A percentile compares a stretch with the other conserved stretches of the same genome.
These are phyloP conservation scores for Nicotiana knightiana DNA, from an alignment of 257 asterid genomes.

Conservation along the genomic window DNA sequence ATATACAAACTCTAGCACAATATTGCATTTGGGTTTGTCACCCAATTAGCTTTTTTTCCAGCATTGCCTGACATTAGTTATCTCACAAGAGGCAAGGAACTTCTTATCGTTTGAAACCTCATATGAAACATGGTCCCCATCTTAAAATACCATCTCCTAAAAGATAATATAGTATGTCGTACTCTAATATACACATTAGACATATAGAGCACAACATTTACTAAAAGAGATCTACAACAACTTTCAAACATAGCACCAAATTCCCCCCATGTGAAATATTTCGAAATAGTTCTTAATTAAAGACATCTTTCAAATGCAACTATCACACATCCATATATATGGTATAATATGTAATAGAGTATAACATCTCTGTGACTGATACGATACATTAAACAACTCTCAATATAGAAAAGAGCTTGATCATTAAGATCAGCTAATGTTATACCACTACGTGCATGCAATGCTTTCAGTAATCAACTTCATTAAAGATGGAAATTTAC, in stretches of 20 bases:
- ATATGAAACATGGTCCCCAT: background rate
- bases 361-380: background rate
- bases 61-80: background rate
- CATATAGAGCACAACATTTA: background rate
- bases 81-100: background rate
- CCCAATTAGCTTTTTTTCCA: background rate
- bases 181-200: background rate
- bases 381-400: background rate
- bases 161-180: background rate
- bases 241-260: background rate
- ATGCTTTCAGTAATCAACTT: no score
- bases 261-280: background rate
- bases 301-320: background rate
- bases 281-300: background rate
- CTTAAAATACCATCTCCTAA: background rate
- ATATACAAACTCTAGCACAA: background rate
- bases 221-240: background rate
- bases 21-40: background rate
- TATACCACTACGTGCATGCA: no score
- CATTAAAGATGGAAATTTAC: no score
- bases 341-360: background rate
- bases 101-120: background rate
- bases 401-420: background rate
- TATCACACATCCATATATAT: background rate
- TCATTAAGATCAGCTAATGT: background rate